Evolutionary conservation across 192 early-diverging fungal genomes (phyloP).

Genomic region (Linnemannia exigua): DNA sequence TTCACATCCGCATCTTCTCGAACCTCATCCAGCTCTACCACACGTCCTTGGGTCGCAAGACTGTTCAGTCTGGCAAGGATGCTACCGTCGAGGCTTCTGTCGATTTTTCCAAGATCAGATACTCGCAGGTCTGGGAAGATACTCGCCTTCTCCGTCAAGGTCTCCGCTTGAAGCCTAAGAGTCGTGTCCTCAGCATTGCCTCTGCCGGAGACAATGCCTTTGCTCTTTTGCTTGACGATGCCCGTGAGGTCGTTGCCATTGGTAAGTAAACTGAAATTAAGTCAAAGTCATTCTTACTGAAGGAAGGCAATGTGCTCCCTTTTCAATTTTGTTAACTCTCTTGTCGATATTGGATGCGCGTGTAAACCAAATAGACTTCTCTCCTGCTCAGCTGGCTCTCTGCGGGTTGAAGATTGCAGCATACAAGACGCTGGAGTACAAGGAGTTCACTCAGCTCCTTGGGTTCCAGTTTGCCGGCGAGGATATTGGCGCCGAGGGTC

Average conservation of each 20-base stretch:
- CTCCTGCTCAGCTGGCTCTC: constrained; percentile 49
- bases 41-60: constrained; percentile 42
- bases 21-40: constrained; percentile 48
- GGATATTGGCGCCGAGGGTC: constrained; percentile 39
- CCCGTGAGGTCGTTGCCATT: constrained; percentile 51
- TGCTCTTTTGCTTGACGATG: constrained; percentile 46
- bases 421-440: constrained; percentile 44
- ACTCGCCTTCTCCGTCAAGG: constrained; percentile 53
- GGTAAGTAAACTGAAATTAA: constrained; percentile 20
- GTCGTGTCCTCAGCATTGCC: constrained; percentile 54
- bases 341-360: background rate
- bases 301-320: background rate
- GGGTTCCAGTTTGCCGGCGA: constrained; percentile 43
- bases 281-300: background rate
- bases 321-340: background rate
- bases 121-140: constrained; percentile 56
- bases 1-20: constrained; percentile 49
- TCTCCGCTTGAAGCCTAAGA: constrained; percentile 42
- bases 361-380: constrained; percentile 29
- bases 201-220: constrained; percentile 56
- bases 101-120: constrained; percentile 56
- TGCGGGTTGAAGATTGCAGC: constrained; percentile 53
- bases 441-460: constrained; percentile 50
- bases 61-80: constrained; percentile 38
- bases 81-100: constrained; percentile 47